phyloP scores from a whole-genome alignment of 192 early-diverging fungal species.

The Gigaspora rosea region DNA sequence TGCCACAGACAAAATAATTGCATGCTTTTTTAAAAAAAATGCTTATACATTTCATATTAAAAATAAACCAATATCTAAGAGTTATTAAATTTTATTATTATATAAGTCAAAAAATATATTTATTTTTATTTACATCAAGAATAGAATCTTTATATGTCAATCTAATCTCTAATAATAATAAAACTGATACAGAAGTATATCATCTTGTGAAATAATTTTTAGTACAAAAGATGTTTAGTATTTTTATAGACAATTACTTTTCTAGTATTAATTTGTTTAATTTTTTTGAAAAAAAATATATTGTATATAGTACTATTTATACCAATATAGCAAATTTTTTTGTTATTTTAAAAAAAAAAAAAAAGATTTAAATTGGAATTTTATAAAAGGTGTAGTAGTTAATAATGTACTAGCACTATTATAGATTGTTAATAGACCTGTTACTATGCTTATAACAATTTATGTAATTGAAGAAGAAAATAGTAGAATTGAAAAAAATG shows the following conservation, averaged over 20 bases:
- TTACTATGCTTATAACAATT: too few relatives aligned
- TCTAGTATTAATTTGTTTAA: constrained; percentile 34
- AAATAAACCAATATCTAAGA: too few relatives aligned
- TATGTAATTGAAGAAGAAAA: too few relatives aligned
- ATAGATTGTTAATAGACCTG: too few relatives aligned
- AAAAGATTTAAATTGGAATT: constrained; percentile 27
- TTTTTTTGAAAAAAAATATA: constrained; percentile 16
- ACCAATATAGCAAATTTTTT: neutral
- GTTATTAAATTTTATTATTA: too few relatives aligned
- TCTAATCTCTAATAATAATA: too few relatives aligned
- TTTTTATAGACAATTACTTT: constrained; percentile 39
- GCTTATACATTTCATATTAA: too few relatives aligned
- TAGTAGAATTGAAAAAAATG: neutral
- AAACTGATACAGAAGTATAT: constrained; percentile 3
- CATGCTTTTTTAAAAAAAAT: too few relatives aligned
- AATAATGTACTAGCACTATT: constrained; percentile 22
- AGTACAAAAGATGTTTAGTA: neutral
- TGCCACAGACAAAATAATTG: too few relatives aligned
- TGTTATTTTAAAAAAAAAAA: constrained; percentile 24
- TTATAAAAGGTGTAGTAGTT: constrained; percentile 15
- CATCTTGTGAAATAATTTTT: constrained; percentile 34
- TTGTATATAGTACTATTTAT: neutral
- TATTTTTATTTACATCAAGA: too few relatives aligned
- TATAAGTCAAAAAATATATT: too few relatives aligned
- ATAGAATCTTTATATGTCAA: too few relatives aligned